Conservation (phyloP, 495 filamentous ascomycete species). For the Neurospora sp. region DNA sequence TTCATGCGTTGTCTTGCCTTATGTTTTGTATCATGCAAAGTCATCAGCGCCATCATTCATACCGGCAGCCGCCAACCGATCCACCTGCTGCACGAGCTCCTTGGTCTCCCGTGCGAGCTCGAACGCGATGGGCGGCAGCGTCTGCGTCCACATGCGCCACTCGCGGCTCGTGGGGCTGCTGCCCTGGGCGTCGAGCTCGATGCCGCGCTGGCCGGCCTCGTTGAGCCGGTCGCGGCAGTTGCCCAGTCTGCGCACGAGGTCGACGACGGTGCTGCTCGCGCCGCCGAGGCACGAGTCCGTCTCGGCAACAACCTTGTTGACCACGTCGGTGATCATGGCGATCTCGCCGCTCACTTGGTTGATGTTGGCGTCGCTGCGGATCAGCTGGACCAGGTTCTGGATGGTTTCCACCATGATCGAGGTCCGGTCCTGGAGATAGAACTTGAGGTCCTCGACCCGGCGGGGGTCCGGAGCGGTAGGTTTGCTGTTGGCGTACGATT, state of each 20-base stretch:
- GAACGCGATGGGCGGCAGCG: slow-evolving; percentile 74
- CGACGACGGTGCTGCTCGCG: slow-evolving; percentile 13
- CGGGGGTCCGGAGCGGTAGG: slow-evolving; percentile 22
- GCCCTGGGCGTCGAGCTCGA: slow-evolving; percentile 39
- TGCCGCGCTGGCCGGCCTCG: slow-evolving; percentile 54
- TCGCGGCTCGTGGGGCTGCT: slow-evolving; percentile 35
- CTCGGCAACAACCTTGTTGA: slow-evolving; percentile 56
- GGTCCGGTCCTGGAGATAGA: slow-evolving; percentile 79
- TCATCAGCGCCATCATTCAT: slow-evolving; percentile 31
- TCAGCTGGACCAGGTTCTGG: slow-evolving; percentile 67
- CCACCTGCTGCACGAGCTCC: slow-evolving; percentile 47
- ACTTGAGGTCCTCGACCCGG: slow-evolving; percentile 63
- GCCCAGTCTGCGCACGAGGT: slow-evolving; percentile 53
- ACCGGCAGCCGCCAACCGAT: slow-evolving; percentile 19
- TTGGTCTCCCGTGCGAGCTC: slow-evolving; percentile 79
- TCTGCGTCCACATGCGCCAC: slow-evolving; percentile 58
- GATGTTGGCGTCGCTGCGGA: slow-evolving; percentile 60
- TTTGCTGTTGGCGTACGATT: slow-evolving; percentile 34
- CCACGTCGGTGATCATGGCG: slow-evolving; percentile 56
- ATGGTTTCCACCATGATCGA: slow-evolving; percentile 72
- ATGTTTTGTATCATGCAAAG: slow-evolving; percentile 23
- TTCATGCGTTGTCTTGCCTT: background rate
- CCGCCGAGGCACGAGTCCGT: slow-evolving; percentile 46
- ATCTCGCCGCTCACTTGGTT: slow-evolving; percentile 60
- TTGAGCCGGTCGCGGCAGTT: slow-evolving; percentile 56